Conservation (phyloP, 768 basidiomycete species). For the Lactifluus rugatus region DNA sequence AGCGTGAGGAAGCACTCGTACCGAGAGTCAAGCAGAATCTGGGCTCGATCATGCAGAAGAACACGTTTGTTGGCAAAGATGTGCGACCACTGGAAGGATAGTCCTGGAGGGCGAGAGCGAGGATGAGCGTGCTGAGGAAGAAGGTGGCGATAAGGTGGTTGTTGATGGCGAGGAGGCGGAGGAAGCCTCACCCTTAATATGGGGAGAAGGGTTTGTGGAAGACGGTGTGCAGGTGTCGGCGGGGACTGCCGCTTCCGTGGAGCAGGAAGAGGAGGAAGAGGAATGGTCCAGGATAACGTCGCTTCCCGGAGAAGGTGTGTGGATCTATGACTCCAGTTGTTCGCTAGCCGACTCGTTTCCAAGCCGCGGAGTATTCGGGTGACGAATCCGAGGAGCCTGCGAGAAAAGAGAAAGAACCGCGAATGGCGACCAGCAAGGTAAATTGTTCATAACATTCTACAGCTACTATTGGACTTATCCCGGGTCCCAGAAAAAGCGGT, state of each 20-base stretch:
- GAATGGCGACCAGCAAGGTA: conserved; percentile 94
- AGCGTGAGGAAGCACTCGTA: conserved; percentile 26
- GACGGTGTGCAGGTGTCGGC: conserved; percentile 15
- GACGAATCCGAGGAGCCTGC: conserved; percentile 27
- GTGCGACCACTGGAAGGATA: conserved; percentile 54
- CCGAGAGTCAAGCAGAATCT: conserved; percentile 79
- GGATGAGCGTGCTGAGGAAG: conserved; percentile 23
- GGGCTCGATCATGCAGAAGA: conserved; percentile 81
- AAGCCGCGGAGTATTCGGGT: conserved; percentile 28
- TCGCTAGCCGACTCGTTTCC: conserved; percentile 6
- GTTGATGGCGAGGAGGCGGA: conserved; percentile 30
- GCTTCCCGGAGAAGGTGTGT: conserved; percentile 13
- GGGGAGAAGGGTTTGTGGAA: conserved; percentile 82
- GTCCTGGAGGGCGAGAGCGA: conserved; percentile 24
- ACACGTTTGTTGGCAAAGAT: conserved; percentile 78
- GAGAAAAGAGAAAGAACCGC: conserved; percentile 41
- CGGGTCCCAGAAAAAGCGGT: conserved; percentile 61
- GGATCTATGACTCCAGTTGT: neutral
- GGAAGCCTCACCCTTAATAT: conserved; percentile 47
- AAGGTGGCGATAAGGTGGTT: conserved; percentile 34
- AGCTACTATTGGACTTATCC: neutral
- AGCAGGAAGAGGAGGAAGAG: conserved; percentile 22
- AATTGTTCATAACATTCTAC: neutral
- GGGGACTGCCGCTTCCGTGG: conserved; percentile 19
- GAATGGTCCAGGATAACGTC: conserved; percentile 19